Base-by-base conservation (phyloP, 2,329 filamentous ascomycete genomes). In the Nannizziopsis arthrosporioides region DNA sequence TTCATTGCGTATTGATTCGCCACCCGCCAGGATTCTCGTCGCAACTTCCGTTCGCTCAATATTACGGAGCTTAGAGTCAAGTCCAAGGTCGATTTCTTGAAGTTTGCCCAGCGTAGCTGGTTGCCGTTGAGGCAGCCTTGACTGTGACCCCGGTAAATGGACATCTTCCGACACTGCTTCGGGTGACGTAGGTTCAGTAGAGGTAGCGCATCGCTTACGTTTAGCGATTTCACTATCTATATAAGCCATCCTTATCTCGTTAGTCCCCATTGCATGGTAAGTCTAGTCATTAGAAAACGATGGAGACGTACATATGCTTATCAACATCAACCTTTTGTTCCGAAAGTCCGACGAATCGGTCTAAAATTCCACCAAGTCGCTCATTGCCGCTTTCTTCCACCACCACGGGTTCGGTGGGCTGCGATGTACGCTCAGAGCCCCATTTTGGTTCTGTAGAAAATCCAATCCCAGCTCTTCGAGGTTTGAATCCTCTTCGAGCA, bases 171-270 rank as follows among this genome's bases (percentile, higher is more conserved):
- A 32, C 22, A 9, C 22, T 30, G 18, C 8, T 27, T 40, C 18
- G 17, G 35, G 12, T 15, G 42, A 39, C 36, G 32, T 18, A 11
- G 47, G 15, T 19, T 50, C 48, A 34, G 19, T 17, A n/a, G 32
- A 35, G 40, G 38, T 50, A 38, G 40, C 43, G 19, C 38, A 44
- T 22, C 40, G 39, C 42, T 54, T 53, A 55, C 56, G 67, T 65
- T 76, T 77, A 72, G 77, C 77, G 68, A 81, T 66, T 63, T 80
- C 77, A 52, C 76, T 73, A 62, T 81, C 78, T 82, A 82, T 74
- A 68, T 76, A 82, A 56, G 73, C 73, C 70, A 76, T 75, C 77
- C 78, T 82, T 74, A 73, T 70, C 68, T 67, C 66, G 75, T 82
- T 75, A 82, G 76, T 67, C 59, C 53, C 19, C 37, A 46, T 36